phyloP scores from a whole-genome alignment of 2,329 filamentous ascomycete genomes.

The Sporothrix brunneoviolacea region DNA sequence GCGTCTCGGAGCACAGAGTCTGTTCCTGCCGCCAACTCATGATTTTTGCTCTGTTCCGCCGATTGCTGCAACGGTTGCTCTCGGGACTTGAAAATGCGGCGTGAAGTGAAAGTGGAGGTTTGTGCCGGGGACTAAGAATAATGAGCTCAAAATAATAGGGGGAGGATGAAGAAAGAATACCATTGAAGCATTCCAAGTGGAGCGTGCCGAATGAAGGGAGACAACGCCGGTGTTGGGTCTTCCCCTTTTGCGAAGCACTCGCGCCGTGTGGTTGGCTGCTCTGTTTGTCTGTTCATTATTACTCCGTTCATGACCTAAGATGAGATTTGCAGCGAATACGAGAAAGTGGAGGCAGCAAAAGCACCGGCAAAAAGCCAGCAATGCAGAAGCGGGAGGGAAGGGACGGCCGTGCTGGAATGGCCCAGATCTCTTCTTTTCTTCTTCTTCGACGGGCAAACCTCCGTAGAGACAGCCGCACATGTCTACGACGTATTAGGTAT shows the following conservation, averaged over 20 bases:
- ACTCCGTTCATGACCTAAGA: neutral
- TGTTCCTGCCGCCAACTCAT: too few relatives aligned
- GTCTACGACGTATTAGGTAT: too few relatives aligned
- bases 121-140: neutral
- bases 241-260: too few relatives aligned
- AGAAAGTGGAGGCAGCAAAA: neutral
- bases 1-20: too few relatives aligned
- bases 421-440: too few relatives aligned
- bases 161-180: neutral
- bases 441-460: too few relatives aligned
- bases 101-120: neutral
- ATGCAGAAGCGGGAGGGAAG: conserved; percentile 1
- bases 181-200: conserved; percentile 6
- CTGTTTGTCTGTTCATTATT: neutral
- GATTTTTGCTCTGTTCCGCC: too few relatives aligned
- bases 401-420: neutral
- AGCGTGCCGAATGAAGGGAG: neutral
- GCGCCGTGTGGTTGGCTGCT: too few relatives aligned
- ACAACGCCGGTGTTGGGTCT: too few relatives aligned
- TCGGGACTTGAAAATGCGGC: conserved; percentile 1
- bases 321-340: conserved; percentile 4
- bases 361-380: too few relatives aligned
- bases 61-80: neutral
- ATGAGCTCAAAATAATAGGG: neutral
- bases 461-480: too few relatives aligned